Base-by-base conservation (phyloP, 2,329 filamentous ascomycete species). In the Ophiocordyceps sinensis region DNA sequence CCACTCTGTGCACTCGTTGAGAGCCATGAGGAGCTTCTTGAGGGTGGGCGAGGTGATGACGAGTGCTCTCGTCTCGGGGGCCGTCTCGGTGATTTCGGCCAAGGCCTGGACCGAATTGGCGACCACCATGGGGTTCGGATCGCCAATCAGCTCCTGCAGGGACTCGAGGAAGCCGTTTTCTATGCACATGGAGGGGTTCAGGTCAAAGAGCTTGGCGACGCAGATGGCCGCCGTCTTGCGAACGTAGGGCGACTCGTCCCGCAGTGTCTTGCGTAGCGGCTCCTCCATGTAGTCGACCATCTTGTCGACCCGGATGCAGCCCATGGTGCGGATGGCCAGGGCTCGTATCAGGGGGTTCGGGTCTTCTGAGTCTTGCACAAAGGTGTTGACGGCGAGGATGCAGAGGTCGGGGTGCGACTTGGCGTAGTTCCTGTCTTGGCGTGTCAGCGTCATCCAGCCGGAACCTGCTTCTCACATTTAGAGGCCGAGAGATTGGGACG, bases 211-310 rank as follows among this genome's bases (percentile, higher is more conserved):
- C 64, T 98, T 98, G 41, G 91, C 91, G 36, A 98, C 91, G 59
- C 91, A 96, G 49, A 98, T 91, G 34, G 89, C 91, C 36, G 91
- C 91, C 2, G 91, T 98, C 68, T 98, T 98, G 52, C 91, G 84
- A 45, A 98, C 91, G 61, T 98, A 98, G 1, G 91, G 91, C 38
- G 89, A 96, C 64, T 98, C 91, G 65, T 98, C 91, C 61, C 87
- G 79, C 50, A 98, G 69, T 12, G 91, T 98, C 67, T 98, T 98
- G 52, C 91, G 77, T 47, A 98, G 65, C 13, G 91, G 91, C 56
- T 98, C 91, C 62, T 96, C 91, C 89, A 98, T 96, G 62, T 98
- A 98, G 59, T 98, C 91, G 49, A 96, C 86, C 86, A 98, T 98
- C 65, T 98, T 98, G 52, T 96, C 91, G 42, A 98, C 91, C 43